Conservation (phyloP, 2,329 filamentous ascomycete genomes). For the Colletotrichum godetiae region DNA sequence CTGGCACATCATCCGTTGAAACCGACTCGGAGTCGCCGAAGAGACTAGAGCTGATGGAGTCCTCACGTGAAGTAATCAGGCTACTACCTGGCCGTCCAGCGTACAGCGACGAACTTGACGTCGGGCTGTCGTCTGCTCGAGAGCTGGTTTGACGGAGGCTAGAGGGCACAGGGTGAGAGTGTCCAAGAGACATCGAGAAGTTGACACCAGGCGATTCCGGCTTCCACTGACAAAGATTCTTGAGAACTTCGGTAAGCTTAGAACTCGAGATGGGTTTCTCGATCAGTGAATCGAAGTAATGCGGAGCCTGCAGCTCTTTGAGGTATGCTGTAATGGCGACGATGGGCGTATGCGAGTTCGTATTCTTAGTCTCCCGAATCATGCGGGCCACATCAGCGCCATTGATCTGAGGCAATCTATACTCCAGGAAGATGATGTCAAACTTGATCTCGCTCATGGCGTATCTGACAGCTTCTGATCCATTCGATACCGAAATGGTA, state of each 20-base stretch:
- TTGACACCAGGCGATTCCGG: conserved; percentile 68
- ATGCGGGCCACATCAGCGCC: conserved; percentile 96
- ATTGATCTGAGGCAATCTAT: conserved; percentile 93
- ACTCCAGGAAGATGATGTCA: conserved; percentile 98
- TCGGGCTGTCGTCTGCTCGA: conserved; percentile 83
- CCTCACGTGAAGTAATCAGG: conserved; percentile 82
- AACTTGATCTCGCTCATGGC: conserved; percentile 98
- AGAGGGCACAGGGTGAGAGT: conserved; percentile 71
- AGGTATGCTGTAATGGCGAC: conserved; percentile 97
- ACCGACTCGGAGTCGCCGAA: conserved; percentile 88
- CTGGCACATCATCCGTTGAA: conserved; percentile 80
- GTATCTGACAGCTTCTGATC: conserved; percentile 91
- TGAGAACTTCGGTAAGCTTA: conserved; percentile 89
- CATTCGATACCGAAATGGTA: conserved; percentile 90
- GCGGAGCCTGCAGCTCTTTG: conserved; percentile 94
- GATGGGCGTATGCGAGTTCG: conserved; percentile 93
- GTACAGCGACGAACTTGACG: conserved; percentile 80
- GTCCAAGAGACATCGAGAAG: conserved; percentile 54
- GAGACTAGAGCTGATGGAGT: conserved; percentile 88
- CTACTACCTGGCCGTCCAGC: conserved; percentile 78
- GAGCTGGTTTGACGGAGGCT: conserved; percentile 73
- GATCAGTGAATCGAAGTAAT: conserved; percentile 95
- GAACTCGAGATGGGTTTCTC: conserved; percentile 96
- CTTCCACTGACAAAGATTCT: conserved; percentile 93
- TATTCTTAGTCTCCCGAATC: conserved; percentile 96